Conservation (phyloP, 352 stramenopile genomes). For the Phytophthora idaei region DNA sequence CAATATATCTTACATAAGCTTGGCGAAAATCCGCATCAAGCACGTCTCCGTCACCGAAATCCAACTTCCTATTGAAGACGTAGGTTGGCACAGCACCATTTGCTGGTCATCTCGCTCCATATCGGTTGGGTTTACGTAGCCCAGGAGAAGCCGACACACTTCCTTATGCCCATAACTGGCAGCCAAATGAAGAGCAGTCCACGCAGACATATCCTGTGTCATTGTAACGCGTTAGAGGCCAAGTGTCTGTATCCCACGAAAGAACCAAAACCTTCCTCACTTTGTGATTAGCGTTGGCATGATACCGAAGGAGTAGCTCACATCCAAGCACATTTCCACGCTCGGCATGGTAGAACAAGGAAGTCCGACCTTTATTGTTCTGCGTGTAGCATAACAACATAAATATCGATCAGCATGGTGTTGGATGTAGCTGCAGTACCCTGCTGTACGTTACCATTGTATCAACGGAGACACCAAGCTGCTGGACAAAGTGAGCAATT, state of each 20-base stretch:
- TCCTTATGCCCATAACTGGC: conserved; percentile 50
- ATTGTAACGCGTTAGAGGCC: neutral
- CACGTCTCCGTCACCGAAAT: conserved; percentile 44
- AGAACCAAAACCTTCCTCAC: conserved; percentile 12
- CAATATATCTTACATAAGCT: conserved; percentile 41
- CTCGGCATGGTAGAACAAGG: conserved; percentile 55
- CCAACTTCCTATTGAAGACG: conserved; percentile 45
- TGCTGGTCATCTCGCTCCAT: conserved; percentile 39
- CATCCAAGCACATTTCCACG: conserved; percentile 50
- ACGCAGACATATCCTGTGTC: conserved; percentile 43
- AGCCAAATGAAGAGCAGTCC: conserved; percentile 52
- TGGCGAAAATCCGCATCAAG: conserved; percentile 55
- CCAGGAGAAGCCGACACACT: conserved; percentile 43
- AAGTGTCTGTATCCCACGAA: neutral
- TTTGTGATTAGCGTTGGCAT: conserved; percentile 50
- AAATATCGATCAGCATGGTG: neutral
- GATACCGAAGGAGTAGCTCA: conserved; percentile 41
- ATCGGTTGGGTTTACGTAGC: conserved; percentile 22
- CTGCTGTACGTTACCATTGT: conserved; percentile 18
- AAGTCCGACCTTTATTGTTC: conserved; percentile 51
- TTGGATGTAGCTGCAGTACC: neutral
- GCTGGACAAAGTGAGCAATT: conserved; percentile 43
- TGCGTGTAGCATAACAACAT: conserved; percentile 8
- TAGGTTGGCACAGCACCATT: conserved; percentile 44
- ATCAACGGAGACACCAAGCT: conserved; percentile 35